Evolutionary conservation across 148 eudicot genomes (phyloP).

Genomic region (Diospyros lotus): DNA sequence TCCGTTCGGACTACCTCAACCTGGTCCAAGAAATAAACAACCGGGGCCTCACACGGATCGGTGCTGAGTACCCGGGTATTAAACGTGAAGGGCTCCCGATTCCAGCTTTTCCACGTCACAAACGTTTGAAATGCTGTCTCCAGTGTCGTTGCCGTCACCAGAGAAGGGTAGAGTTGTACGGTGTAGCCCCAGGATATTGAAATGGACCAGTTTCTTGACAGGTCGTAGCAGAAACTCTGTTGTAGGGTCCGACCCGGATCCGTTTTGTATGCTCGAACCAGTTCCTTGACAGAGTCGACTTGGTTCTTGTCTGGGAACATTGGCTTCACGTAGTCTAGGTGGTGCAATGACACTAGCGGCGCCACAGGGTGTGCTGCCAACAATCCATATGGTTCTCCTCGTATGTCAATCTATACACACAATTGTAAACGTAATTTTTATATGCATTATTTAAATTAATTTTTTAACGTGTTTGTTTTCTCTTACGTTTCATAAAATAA

Average conservation of each 20-base stretch:
- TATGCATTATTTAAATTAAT: too few relatives aligned
- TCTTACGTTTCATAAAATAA: too few relatives aligned
- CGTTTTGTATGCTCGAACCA: slow-evolving; percentile 18
- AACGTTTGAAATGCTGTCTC: slow-evolving; percentile 37
- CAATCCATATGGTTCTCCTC: slow-evolving; percentile 34
- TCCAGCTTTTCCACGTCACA: slow-evolving; percentile 32
- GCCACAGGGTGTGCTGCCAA: slow-evolving; percentile 48
- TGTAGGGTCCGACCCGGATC: slow-evolving; percentile 40
- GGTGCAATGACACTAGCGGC: slow-evolving; percentile 48
- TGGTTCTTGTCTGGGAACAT: slow-evolving; percentile 26
- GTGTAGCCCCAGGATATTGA: slow-evolving; percentile 48
- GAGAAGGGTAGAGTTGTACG: slow-evolving; percentile 31
- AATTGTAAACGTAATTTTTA: not conserved
- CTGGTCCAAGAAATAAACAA: slow-evolving; percentile 26
- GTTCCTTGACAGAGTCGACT: slow-evolving; percentile 26
- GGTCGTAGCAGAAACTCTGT: slow-evolving; percentile 33
- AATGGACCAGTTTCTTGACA: slow-evolving; percentile 27
- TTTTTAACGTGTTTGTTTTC: too few relatives aligned
- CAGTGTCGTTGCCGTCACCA: slow-evolving; percentile 24
- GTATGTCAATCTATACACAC: slow-evolving; percentile 30
- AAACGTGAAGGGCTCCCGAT: slow-evolving; percentile 28
- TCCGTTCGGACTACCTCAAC: slow-evolving; percentile 15
- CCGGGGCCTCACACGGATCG: slow-evolving; percentile 35
- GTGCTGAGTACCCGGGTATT: slow-evolving; percentile 32
- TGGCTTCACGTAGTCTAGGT: slow-evolving; percentile 36